A percentile compares a stretch with the other conserved stretches of the same genome.
phyloP scores from a whole-genome alignment of 441 rosid species.

The Eruca vesicaria region DNA sequence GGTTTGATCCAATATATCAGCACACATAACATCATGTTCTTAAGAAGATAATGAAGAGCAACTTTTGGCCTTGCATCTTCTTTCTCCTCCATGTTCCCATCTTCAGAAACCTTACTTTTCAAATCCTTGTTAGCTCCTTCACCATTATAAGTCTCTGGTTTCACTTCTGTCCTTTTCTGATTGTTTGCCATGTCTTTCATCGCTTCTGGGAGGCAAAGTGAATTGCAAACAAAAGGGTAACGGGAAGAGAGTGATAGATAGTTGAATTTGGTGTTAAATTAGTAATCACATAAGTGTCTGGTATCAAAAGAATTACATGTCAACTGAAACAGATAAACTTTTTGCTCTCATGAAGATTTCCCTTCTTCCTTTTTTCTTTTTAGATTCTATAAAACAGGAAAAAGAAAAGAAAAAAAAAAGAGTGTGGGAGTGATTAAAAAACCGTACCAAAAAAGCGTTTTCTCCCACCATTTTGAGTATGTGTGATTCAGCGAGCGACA shows the following conservation, averaged over 20 bases:
- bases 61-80: too few relatives aligned
- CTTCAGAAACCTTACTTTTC: too few relatives aligned
- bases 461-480: slow-evolving; percentile 56
- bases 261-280: not conserved
- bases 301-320: not conserved
- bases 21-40: too few relatives aligned
- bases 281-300: not conserved
- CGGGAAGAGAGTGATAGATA: slow-evolving; percentile 19
- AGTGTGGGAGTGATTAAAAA: slow-evolving; percentile 14
- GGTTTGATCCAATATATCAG: too few relatives aligned
- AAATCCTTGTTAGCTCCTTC: too few relatives aligned
- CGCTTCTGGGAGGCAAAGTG: slow-evolving; percentile 96
- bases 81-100: too few relatives aligned
- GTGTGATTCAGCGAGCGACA: slow-evolving; percentile 78
- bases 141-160: too few relatives aligned
- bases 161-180: too few relatives aligned
- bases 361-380: not conserved
- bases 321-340: slow-evolving; percentile 8
- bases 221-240: slow-evolving; percentile 40
- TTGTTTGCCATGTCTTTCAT: slow-evolving; percentile 27
- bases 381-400: not conserved
- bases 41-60: too few relatives aligned
- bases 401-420: not conserved
- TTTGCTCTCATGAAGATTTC: slow-evolving; percentile 6
- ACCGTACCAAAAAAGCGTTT: slow-evolving; percentile 27